A percentile compares a stretch with the other conserved stretches of the same genome.
Conservation (phyloP, 208 protist genomes). For the Crithidia acanthocephali region DNA sequence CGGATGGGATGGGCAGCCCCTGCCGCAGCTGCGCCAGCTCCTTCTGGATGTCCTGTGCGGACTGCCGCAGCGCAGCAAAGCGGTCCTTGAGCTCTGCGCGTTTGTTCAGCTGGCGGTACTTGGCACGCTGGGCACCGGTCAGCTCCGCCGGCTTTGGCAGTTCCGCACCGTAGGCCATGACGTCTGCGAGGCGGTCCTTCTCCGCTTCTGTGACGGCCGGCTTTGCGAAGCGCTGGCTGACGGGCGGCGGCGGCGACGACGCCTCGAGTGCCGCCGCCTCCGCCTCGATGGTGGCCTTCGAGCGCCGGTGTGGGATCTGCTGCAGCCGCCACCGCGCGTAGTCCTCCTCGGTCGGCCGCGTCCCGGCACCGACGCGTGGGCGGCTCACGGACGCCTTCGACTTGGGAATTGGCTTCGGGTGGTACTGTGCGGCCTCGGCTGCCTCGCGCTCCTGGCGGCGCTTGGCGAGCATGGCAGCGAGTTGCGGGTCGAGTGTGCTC, state of each 20-base stretch:
- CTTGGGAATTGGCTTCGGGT: constrained; percentile 83
- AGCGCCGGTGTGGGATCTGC: constrained; percentile 74
- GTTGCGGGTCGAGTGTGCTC: constrained; percentile 82
- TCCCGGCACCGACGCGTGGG: constrained; percentile 62
- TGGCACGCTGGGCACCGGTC: constrained; percentile 66
- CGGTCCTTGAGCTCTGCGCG: constrained; percentile 62
- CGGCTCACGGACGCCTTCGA: constrained; percentile 71
- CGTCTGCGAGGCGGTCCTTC: constrained; percentile 82
- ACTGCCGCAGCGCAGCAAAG: constrained; percentile 56
- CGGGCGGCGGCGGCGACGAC: constrained; percentile 18
- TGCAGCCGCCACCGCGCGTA: constrained; percentile 63
- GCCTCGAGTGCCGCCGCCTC: constrained; percentile 41
- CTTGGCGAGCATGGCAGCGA: constrained; percentile 60
- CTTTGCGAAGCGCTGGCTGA: constrained; percentile 36
- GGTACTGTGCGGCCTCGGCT: constrained; percentile 56
- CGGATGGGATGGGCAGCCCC: background rate
- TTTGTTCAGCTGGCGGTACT: constrained; percentile 55
- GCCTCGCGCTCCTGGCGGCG: constrained; percentile 67
- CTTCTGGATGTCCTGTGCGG: constrained; percentile 45
- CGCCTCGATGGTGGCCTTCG: constrained; percentile 51
- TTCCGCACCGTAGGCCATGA: constrained; percentile 82
- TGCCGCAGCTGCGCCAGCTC: constrained; percentile 59
- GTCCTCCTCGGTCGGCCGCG: constrained; percentile 51
- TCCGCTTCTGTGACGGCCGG: constrained; percentile 70
- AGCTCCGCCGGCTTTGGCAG: constrained; percentile 61